phyloP scores from a whole-genome alignment of 1,284 basidiomycete genomes.

The Microbotryum intermedium region DNA sequence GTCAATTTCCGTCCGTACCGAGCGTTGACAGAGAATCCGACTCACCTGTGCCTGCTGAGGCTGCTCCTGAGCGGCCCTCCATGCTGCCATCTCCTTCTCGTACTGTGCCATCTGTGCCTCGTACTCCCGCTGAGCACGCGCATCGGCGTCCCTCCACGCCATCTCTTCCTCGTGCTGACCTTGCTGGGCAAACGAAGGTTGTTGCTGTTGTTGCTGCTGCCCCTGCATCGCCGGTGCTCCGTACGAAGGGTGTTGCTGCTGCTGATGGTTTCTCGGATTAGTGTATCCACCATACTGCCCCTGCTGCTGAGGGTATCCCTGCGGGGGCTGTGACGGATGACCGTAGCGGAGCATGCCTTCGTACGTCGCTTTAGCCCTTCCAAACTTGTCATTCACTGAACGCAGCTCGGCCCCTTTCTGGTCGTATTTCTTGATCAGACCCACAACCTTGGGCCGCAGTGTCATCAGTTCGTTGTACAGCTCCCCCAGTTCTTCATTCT shows the following conservation, averaged over 20 bases:
- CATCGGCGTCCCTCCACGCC: background rate
- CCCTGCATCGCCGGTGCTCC: background rate
- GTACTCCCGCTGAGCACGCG: slow-evolving; percentile 13
- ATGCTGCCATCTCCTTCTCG: slow-evolving; percentile 10
- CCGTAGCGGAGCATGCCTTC: slow-evolving; percentile 28
- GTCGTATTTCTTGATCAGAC: slow-evolving; percentile 88
- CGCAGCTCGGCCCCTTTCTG: slow-evolving; percentile 55
- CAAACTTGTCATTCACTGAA: slow-evolving; percentile 33
- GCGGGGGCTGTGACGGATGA: background rate
- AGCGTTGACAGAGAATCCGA: too few species aligned
- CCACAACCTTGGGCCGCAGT: slow-evolving; percentile 86
- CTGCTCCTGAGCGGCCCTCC: background rate
- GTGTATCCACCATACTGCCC: background rate
- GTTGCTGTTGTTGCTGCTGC: background rate
- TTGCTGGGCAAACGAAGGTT: background rate
- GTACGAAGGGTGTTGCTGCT: background rate
- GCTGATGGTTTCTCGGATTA: slow-evolving; percentile 8
- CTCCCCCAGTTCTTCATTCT: slow-evolving; percentile 93
- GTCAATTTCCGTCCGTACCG: too few species aligned
- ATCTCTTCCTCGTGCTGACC: background rate
- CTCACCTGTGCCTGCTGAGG: too few species aligned
- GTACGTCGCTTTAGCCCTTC: slow-evolving; percentile 33
- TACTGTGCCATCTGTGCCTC: slow-evolving; percentile 22
- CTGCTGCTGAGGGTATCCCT: background rate
- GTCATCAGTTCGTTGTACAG: slow-evolving; percentile 83